Percentiles rank a stretch among this genome's conserved stretches.
phyloP scores from a whole-genome alignment of 257 asterid genomes.

The Primulina tabacum region DNA sequence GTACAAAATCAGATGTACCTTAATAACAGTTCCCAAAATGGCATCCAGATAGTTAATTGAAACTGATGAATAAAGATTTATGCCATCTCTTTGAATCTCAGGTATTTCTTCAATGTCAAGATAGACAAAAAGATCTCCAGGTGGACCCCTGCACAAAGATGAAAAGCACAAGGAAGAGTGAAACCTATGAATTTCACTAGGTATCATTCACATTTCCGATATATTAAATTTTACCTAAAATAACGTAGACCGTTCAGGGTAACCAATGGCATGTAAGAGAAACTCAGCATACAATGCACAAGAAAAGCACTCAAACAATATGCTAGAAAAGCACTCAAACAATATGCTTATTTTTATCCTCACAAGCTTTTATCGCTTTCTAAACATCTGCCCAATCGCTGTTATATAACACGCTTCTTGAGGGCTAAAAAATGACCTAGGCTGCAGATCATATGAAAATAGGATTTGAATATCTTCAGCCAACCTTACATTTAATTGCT shows the following conservation, averaged over 20 bases:
- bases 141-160: conserved; percentile 55
- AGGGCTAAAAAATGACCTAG: conserved; percentile 13
- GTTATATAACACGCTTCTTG: neutral
- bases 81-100: conserved; percentile 96
- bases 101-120: conserved; percentile 89
- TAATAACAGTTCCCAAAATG: conserved; percentile 65
- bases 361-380: neutral
- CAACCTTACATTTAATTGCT: neutral
- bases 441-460: neutral
- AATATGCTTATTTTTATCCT: neutral
- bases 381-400: neutral
- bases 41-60: conserved; percentile 89
- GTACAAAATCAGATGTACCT: conserved; percentile 45
- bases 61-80: conserved; percentile 75
- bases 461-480: neutral
- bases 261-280: conserved; percentile 12
- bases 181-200: conserved; percentile 7
- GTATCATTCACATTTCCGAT: conserved; percentile 5
- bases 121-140: conserved; percentile 97
- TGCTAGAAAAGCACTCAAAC: neutral
- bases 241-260: conserved; percentile 11
- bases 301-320: neutral
- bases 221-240: neutral
- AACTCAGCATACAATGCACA: conserved; percentile 2
- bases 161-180: conserved; percentile 21